Evolutionary conservation across 2,329 filamentous ascomycete genomes (phyloP), one percentile per base, ranked within the genome.

Genomic region (Botrytis fragariae): DNA sequence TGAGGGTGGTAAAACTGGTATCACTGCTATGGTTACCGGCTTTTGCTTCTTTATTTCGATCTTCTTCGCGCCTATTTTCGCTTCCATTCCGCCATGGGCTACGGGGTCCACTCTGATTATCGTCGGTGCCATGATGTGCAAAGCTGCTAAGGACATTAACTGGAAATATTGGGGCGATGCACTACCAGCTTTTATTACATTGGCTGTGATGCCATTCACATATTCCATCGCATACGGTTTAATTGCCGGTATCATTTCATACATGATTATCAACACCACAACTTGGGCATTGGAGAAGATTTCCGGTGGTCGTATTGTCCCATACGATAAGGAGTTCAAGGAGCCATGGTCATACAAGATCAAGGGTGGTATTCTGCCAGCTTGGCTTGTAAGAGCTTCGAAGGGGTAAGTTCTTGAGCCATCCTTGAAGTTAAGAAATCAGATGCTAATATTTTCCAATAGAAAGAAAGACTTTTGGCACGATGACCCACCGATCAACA

Each of bases 1-100:
- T 0, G 93, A 97, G 82, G 94, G 94, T 71, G 94, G 93, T 62
- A 91, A 91, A 79, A 97, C 94, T 0, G 94, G 94, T n/a, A 83
- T 97, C n/a, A 95, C 93, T 0, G 90, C 93, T 63, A 92, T 95
- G 82, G 85, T 89, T 25, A 91, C 93, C 0, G 94, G 94, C 14
- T 70, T 97, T 67, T 94, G 92, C 83, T 97, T 97, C 85, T 92
- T 97, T 84, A 89, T 97, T 80, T 89, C 92, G 72, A 88, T 97
- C 75, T 97, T 97, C 86, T 97, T 97, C 81, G 93, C 94, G 0
- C 94, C 94, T 0, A 95, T 97, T 73, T 97, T 97, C 80, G 93
- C 94, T 14, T 95, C 92, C 0, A 96, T 97, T 73, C 94, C 94
- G 6, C 91, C 93, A 0, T 97, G 93, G 93, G 94, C 94, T 3